These are phyloP conservation scores for Bauhinia variegata DNA, from an alignment of 306 rosid genomes.

Conservation along the genomic window DNA sequence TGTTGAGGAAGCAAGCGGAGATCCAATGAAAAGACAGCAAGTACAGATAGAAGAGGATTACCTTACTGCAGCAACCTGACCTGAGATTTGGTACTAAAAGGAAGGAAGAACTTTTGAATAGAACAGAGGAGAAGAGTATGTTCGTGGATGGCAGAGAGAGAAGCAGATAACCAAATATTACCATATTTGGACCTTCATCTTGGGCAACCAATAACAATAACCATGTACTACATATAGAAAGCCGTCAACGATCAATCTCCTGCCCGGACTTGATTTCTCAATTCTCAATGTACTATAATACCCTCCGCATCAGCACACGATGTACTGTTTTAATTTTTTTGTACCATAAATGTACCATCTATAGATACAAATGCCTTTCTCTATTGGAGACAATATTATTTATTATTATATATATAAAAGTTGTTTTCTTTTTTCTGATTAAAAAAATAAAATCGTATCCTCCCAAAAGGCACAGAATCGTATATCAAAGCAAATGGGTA, in stretches of 20 bases:
- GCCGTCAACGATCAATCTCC: constrained; percentile 8
- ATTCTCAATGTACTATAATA: too few relatives aligned
- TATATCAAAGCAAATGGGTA: background rate
- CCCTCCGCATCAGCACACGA: too few relatives aligned
- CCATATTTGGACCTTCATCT: constrained; percentile 21
- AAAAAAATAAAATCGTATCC: too few relatives aligned
- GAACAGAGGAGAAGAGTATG: background rate
- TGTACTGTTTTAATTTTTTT: too few relatives aligned
- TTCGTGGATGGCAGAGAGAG: background rate
- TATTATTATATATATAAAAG: too few relatives aligned
- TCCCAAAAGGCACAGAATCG: too few relatives aligned
- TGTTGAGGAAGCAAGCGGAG: constrained; percentile 56
- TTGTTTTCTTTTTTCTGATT: too few relatives aligned
- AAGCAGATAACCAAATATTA: background rate
- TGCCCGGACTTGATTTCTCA: too few relatives aligned
- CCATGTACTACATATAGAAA: constrained; percentile 26
- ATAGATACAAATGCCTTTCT: too few relatives aligned
- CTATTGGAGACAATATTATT: too few relatives aligned
- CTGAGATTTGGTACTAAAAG: constrained; percentile 43
- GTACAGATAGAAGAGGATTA: constrained; percentile 26
- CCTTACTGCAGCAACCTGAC: constrained; percentile 19
- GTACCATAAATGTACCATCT: too few relatives aligned
- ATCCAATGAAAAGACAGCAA: constrained; percentile 30
- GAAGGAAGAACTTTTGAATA: constrained; percentile 51
- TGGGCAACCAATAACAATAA: constrained; percentile 31